Evolutionary conservation across 1,284 basidiomycete genomes (phyloP).

Genomic region (Leccinum subrobustum): DNA sequence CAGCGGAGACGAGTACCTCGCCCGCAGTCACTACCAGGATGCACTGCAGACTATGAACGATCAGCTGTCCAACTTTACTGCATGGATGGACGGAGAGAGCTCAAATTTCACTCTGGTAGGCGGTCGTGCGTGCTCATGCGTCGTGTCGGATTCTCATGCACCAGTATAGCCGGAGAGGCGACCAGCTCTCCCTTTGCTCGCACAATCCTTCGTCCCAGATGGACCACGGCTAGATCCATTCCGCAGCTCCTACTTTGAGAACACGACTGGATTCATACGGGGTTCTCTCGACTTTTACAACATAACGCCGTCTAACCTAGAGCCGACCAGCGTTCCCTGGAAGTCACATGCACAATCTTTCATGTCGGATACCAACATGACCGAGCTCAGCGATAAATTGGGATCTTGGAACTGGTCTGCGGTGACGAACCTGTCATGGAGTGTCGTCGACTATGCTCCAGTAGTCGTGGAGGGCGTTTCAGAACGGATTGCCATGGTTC

Average conservation of each 20-base stretch:
- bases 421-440: conserved; percentile 60
- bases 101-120: conserved; percentile 69
- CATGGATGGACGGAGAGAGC: conserved; percentile 69
- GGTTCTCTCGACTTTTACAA: conserved; percentile 62
- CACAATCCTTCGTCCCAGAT: conserved; percentile 49
- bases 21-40: conserved; percentile 62
- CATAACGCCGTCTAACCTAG: conserved; percentile 48
- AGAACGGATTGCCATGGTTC: conserved; percentile 54
- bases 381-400: conserved; percentile 43
- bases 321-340: conserved; percentile 46
- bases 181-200: conserved; percentile 45
- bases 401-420: conserved; percentile 72
- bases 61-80: conserved; percentile 67
- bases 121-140: conserved; percentile 7
- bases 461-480: conserved; percentile 30
- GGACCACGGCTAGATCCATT: conserved; percentile 46
- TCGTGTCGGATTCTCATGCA: conserved; percentile 2
- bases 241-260: conserved; percentile 62
- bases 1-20: conserved; percentile 59
- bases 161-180: conserved; percentile 51
- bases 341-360: conserved; percentile 46
- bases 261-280: conserved; percentile 75
- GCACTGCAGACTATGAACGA: conserved; percentile 54
- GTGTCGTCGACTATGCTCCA: conserved; percentile 58
- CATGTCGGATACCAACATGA: conserved; percentile 50